Evolutionary conservation across 768 basidiomycete genomes (phyloP), one percentile per base, ranked within the genome.

Genomic region (Leucosporidium scottii): DNA sequence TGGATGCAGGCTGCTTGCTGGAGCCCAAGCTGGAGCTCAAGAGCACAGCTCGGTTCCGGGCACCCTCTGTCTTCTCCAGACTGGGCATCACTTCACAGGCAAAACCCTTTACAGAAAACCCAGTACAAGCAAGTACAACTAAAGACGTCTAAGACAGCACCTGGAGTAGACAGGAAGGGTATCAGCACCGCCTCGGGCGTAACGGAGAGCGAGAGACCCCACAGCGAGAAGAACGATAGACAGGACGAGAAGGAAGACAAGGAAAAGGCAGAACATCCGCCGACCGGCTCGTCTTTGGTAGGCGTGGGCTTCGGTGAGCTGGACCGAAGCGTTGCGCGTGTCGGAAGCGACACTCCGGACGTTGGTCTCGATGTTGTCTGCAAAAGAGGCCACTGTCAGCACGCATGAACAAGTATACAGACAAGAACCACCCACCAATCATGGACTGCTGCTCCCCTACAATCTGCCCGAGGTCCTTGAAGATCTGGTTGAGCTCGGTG

Each of bases 331-430:
- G 49, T 85, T 85, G 3, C 84, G 81, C 1, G 91, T 92, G 76
- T 97, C 89, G 36, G 84, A 83, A 0, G 87, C 86, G 61, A 97
- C 88, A 0, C 88, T 90, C 21, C 87, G 88, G 49, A 99, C 86
- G 75, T 98, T 98, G 50, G 86, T 85, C 77, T 96, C 92, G 75
- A 99, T 94, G 74, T 94, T 94, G 76, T 97, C 94, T 97, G 74
- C 23, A 27, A 34, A 25, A 17, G 28, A 28, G 36, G 18, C n/a
- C 30, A 47, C 28, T 8, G 28, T 34, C 47, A n/a, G 23, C 10
- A 36, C 15, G 39, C 36, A 15, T 28, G 27, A 65, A 30, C 28
- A 36, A 17, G 18, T 4, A 21, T 44, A 23, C 25, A 49, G 27
- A 49, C 4, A 23, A 28, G 68, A 51, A 4, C 18, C 27, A 80